Conservation (phyloP, 768 basidiomycete species). For the Galerina marginata region DNA sequence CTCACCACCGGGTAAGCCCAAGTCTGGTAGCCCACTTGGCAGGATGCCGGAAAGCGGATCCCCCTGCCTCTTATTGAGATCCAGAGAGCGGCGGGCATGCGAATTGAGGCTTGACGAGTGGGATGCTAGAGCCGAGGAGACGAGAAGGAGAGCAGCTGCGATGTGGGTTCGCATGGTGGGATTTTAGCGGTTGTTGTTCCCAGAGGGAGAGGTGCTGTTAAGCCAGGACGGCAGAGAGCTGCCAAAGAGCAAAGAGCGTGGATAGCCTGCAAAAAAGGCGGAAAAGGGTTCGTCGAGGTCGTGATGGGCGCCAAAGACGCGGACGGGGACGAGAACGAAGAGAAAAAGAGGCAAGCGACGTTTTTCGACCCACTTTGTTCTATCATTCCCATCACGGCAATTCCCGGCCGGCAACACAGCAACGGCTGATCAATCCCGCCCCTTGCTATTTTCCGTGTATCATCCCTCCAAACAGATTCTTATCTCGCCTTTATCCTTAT, state of each 20-base stretch:
- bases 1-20: neutral
- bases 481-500: no score
- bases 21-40: neutral
- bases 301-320: slow-evolving; percentile 1
- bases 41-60: neutral
- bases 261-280: slow-evolving; percentile 15
- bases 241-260: slow-evolving; percentile 47
- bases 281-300: slow-evolving; percentile 22
- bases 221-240: slow-evolving; percentile 34
- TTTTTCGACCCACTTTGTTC: neutral
- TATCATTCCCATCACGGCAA: slow-evolving; percentile 11
- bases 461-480: no score
- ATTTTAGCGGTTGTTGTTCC: slow-evolving; percentile 23
- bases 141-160: slow-evolving; percentile 35
- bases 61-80: slow-evolving; percentile 7
- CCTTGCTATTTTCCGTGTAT: no score
- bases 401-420: slow-evolving; percentile 4
- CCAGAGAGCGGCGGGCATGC: slow-evolving; percentile 41
- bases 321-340: slow-evolving; percentile 22
- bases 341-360: slow-evolving; percentile 15
- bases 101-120: slow-evolving; percentile 43
- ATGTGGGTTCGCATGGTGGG: slow-evolving; percentile 36
- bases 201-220: slow-evolving; percentile 27
- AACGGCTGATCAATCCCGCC: no score
- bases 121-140: slow-evolving; percentile 34